Conservation (phyloP, 495 filamentous ascomycete species). For the Penicillium angulare region DNA sequence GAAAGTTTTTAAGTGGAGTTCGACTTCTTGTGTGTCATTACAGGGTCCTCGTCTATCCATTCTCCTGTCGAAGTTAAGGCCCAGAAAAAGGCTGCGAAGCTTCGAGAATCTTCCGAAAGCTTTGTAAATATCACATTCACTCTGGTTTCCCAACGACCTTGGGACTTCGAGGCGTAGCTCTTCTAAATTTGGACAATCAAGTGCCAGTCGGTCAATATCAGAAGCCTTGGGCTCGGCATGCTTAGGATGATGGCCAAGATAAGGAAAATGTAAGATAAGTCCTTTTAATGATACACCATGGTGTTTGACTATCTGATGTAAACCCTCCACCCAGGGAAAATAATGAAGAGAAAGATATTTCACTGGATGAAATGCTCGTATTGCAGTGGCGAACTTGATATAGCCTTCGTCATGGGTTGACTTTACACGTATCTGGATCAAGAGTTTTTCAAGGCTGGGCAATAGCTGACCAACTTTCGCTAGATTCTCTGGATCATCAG, state of each 20-base stretch:
- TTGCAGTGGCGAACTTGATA: not conserved
- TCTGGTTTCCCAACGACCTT: not conserved
- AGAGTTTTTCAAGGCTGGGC: not conserved
- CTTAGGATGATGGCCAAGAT: not conserved
- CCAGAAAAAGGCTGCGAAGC: slow-evolving; percentile 4
- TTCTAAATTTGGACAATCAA: not conserved
- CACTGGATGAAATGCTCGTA: slow-evolving; percentile 6
- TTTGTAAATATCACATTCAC: slow-evolving; percentile 4
- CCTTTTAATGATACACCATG: slow-evolving; percentile 14
- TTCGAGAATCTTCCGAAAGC: not conserved
- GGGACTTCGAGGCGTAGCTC: not conserved
- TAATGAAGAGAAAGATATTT: slow-evolving; percentile 3
- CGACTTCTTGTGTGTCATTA: too few relatives aligned
- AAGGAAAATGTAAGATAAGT: not conserved
- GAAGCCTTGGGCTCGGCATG: not conserved
- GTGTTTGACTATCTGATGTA: slow-evolving; percentile 5
- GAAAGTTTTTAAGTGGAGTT: too few relatives aligned
- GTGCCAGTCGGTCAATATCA: not conserved
- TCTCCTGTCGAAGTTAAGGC: too few relatives aligned
- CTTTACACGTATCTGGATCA: not conserved
- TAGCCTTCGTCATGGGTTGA: not conserved
- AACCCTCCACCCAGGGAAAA: not conserved
- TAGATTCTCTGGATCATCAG: not conserved
- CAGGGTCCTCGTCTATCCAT: too few relatives aligned
- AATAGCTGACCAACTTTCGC: not conserved